Percentiles rank a stretch among this genome's conserved stretches.
phyloP scores from a whole-genome alignment of 768 basidiomycete species.

The Tulasnella sp. region DNA sequence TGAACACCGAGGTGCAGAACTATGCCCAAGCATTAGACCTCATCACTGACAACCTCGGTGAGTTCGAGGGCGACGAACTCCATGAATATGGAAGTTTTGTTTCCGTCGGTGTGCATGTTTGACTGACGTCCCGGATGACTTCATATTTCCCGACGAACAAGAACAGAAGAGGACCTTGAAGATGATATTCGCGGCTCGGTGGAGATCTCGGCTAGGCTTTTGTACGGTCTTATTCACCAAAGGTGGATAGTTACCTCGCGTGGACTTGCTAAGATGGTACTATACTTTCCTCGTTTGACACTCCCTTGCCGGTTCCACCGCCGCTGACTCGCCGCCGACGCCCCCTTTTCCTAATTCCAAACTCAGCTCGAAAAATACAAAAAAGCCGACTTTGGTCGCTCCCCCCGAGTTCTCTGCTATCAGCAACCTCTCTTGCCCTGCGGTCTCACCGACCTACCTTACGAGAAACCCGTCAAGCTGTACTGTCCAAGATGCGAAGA shows the following conservation, averaged over 20 bases:
- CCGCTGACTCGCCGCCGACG: constrained; percentile 42
- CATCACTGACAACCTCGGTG: constrained; percentile 93
- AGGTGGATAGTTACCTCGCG: constrained; percentile 95
- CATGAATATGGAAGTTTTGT: background rate
- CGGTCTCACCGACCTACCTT: constrained; percentile 94
- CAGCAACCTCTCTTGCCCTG: constrained; percentile 93
- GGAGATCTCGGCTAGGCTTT: constrained; percentile 86
- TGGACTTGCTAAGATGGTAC: constrained; percentile 92
- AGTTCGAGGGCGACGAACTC: constrained; percentile 34
- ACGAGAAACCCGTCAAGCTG: constrained; percentile 97
- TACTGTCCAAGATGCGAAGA: constrained; percentile 99
- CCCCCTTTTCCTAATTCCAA: background rate
- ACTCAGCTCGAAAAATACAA: constrained; percentile 87
- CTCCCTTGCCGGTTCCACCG: background rate
- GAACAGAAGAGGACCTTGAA: constrained; percentile 84
- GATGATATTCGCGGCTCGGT: constrained; percentile 89
- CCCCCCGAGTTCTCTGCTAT: constrained; percentile 95
- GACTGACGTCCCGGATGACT: background rate
- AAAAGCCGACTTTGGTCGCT: constrained; percentile 95
- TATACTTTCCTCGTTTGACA: constrained; percentile 23
- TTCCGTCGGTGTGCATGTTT: background rate
- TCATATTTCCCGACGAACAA: background rate
- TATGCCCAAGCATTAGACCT: constrained; percentile 92
- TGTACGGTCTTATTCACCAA: constrained; percentile 96
- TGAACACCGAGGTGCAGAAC: constrained; percentile 94